These are phyloP conservation scores for Rehmannia glutinosa DNA, from an alignment of 257 asterid species.

Conservation along the genomic window DNA sequence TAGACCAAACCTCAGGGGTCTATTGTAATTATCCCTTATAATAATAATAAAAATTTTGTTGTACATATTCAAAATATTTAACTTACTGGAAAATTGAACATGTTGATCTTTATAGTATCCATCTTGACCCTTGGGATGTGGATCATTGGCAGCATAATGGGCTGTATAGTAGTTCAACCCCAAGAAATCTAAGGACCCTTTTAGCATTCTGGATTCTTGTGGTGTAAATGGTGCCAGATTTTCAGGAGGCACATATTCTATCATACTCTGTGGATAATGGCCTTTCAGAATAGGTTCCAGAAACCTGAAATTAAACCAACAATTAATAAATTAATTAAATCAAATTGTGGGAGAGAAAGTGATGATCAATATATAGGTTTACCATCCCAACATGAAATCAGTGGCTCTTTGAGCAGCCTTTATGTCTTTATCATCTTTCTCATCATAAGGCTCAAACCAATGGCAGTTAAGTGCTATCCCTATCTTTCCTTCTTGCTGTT, in stretches of 20 bases:
- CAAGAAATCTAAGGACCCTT: conserved; percentile 23
- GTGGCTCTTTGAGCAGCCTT: conserved; percentile 8
- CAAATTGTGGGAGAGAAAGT: too few species aligned
- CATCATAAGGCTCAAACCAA: conserved; percentile 13
- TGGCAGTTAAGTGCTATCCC: not conserved
- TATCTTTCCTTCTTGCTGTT: not conserved
- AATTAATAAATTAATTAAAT: too few species aligned
- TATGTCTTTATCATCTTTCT: not conserved
- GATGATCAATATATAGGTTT: not conserved
- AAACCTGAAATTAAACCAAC: not conserved
- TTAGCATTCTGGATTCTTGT: conserved; percentile 7
- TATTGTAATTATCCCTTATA: too few species aligned
- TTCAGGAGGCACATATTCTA: not conserved
- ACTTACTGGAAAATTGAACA: not conserved
- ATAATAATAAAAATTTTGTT: not conserved
- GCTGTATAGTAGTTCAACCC: conserved; percentile 28
- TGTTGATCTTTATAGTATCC: conserved; percentile 10
- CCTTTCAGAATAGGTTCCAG: not conserved
- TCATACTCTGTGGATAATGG: conserved; percentile 23
- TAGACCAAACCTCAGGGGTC: too few species aligned
- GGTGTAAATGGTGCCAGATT: conserved; percentile 15
- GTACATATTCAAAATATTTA: not conserved
- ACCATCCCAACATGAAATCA: conserved; percentile 23
- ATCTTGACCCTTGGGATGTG: not conserved
- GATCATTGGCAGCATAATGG: conserved; percentile 13